These are phyloP conservation scores for Auricularia cornea DNA, from an alignment of 768 basidiomycete species.

Conservation along the genomic window DNA sequence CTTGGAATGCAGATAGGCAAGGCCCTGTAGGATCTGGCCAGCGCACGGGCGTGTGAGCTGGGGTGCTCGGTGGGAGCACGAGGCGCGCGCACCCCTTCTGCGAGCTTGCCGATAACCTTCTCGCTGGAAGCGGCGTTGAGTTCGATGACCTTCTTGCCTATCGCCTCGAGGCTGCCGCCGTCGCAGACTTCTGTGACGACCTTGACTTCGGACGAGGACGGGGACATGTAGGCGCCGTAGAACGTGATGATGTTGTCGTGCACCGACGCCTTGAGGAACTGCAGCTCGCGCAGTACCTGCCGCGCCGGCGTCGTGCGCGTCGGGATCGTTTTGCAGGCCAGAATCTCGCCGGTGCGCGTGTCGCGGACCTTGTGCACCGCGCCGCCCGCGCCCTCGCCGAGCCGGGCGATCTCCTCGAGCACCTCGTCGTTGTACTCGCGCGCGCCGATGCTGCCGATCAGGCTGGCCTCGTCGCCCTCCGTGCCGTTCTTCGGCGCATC, in stretches of 20 bases:
- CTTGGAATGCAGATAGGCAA: slow-evolving; percentile 83
- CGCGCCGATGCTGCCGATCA: slow-evolving; percentile 7
- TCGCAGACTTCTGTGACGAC: slow-evolving; percentile 90
- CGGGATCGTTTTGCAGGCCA: slow-evolving; percentile 94
- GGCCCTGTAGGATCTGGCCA: slow-evolving; percentile 74
- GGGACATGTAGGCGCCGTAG: slow-evolving; percentile 86
- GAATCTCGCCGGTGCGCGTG: slow-evolving; percentile 64
- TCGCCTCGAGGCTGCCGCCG: slow-evolving; percentile 82
- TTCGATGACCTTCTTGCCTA: slow-evolving; percentile 77
- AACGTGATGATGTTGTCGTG: slow-evolving; percentile 87
- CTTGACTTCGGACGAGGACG: slow-evolving; percentile 85
- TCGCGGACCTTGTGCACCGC: slow-evolving; percentile 92
- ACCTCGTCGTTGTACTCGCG: slow-evolving; percentile 55
- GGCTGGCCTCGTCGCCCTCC: not conserved
- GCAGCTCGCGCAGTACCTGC: slow-evolving; percentile 87
- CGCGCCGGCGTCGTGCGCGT: slow-evolving; percentile 84
- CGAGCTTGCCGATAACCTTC: slow-evolving; percentile 82
- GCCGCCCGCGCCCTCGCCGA: slow-evolving; percentile 95
- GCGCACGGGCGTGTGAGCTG: not conserved
- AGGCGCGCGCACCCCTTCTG: slow-evolving; percentile 62
- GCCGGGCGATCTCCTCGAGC: slow-evolving; percentile 64
- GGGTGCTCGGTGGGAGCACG: slow-evolving; percentile 5
- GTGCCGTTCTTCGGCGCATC: not conserved
- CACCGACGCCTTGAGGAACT: slow-evolving; percentile 76
- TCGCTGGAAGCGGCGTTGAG: slow-evolving; percentile 74